These are phyloP conservation scores for Termitomyces heimii DNA, from an alignment of 768 basidiomycete species.

Conservation along the genomic window DNA sequence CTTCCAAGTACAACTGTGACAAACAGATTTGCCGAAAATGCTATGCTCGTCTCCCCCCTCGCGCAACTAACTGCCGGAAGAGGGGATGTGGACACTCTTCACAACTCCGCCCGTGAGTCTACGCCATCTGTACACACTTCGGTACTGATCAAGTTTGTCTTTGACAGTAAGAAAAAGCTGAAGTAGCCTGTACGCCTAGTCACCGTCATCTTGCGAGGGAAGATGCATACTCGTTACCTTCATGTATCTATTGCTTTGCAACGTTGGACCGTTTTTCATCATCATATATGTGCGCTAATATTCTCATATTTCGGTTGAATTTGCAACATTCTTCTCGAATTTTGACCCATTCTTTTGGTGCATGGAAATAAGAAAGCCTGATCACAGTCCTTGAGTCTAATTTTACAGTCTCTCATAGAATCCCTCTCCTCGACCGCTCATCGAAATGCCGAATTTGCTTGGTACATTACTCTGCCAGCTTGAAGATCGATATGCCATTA, in stretches of 20 bases:
- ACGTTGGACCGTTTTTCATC: background rate
- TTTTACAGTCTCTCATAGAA: no score
- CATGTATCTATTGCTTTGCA: constrained; percentile 1
- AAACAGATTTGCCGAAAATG: constrained; percentile 99
- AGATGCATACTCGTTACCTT: background rate
- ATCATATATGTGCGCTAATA: background rate
- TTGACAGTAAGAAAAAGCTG: constrained; percentile 16
- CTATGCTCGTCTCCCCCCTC: constrained; percentile 98
- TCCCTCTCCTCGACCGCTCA: no score
- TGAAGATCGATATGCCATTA: no score
- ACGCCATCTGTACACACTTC: background rate
- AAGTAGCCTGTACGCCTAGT: constrained; percentile 14
- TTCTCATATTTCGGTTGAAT: no score
- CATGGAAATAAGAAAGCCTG: no score
- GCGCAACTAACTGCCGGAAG: constrained; percentile 99
- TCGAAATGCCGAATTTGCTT: no score
- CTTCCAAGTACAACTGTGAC: constrained; percentile 97
- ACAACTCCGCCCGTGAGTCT: constrained; percentile 83
- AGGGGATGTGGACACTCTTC: constrained; percentile 86
- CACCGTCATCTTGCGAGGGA: background rate
- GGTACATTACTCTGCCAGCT: no score
- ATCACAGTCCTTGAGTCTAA: no score
- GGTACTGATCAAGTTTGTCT: background rate
- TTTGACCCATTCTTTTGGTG: no score
- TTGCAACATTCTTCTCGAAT: no score